Conservation (phyloP, 768 basidiomycete species). For the Porpolomopsis calyptriformis region DNA sequence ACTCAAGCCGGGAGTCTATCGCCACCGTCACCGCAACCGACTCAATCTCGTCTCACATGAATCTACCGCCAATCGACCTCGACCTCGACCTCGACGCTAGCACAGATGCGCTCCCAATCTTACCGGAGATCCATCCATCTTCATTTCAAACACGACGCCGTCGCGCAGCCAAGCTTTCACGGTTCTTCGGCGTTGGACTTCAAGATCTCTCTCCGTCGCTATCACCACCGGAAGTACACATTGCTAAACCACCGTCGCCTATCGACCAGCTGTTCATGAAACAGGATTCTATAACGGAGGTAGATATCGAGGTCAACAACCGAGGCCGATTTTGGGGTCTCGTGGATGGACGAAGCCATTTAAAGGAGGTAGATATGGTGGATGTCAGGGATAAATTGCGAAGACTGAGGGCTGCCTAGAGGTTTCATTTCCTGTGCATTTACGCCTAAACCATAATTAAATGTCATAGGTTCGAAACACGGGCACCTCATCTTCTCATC, state of each 20-base stretch:
- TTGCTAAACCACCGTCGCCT: neutral
- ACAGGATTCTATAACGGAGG: slow-evolving; percentile 3
- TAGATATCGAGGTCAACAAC: slow-evolving; percentile 31
- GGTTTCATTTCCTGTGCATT: neutral
- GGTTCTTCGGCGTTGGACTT: slow-evolving; percentile 47
- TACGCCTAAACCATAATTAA: no score
- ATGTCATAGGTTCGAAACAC: no score
- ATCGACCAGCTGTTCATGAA: neutral
- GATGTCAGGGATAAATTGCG: slow-evolving; percentile 37
- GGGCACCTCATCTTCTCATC: slow-evolving; percentile 56
- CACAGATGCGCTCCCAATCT: neutral
- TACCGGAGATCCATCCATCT: slow-evolving; percentile 5
- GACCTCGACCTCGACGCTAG: no score
- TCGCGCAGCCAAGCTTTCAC: slow-evolving; percentile 43
- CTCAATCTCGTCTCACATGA: slow-evolving; percentile 7
- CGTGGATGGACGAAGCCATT: slow-evolving; percentile 18
- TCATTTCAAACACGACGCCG: slow-evolving; percentile 26
- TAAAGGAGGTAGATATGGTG: slow-evolving; percentile 27
- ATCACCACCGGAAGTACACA: neutral
- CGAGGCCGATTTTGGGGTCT: slow-evolving; percentile 31
- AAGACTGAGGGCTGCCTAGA: slow-evolving; percentile 26
- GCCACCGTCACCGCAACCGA: no score
- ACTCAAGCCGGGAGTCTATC: slow-evolving; percentile 15
- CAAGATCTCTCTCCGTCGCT: slow-evolving; percentile 30
- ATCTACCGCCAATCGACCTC: neutral